Percentiles rank a stretch among this genome's conserved stretches.
Conservation (phyloP, 768 basidiomycete genomes). For the Leucosporidium scottii region DNA sequence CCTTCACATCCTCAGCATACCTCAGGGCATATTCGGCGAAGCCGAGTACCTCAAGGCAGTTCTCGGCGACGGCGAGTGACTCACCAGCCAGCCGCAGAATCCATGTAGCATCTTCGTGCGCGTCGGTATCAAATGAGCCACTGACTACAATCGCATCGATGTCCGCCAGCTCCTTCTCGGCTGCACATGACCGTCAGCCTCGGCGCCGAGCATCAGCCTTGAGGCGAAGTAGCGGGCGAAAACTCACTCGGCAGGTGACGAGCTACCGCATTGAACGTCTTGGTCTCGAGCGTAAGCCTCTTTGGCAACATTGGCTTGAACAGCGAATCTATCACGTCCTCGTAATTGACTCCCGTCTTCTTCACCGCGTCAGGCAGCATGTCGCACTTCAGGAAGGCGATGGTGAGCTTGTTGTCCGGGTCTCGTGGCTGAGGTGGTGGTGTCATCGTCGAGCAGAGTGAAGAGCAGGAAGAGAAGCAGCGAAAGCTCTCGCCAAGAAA, state of each 20-base stretch:
- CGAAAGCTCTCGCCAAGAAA: background rate
- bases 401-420: background rate
- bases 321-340: background rate
- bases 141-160: background rate
- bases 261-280: background rate
- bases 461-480: background rate
- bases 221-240: too few relatives aligned
- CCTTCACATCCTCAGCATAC: too few relatives aligned
- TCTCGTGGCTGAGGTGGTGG: background rate
- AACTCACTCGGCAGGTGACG: background rate
- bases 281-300: background rate
- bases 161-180: background rate
- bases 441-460: background rate
- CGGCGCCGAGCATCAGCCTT: too few relatives aligned
- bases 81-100: background rate
- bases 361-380: background rate
- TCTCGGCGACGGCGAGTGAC: too few relatives aligned
- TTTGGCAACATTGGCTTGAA: background rate
- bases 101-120: background rate
- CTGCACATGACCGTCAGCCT: background rate
- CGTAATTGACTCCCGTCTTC: background rate
- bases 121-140: background rate
- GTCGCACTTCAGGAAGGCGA: slow-evolving; percentile 1
- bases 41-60: too few relatives aligned
- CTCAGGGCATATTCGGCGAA: too few relatives aligned